phyloP scores from a whole-genome alignment of 2,329 filamentous ascomycete genomes.

The Trichoderma sp. region DNA sequence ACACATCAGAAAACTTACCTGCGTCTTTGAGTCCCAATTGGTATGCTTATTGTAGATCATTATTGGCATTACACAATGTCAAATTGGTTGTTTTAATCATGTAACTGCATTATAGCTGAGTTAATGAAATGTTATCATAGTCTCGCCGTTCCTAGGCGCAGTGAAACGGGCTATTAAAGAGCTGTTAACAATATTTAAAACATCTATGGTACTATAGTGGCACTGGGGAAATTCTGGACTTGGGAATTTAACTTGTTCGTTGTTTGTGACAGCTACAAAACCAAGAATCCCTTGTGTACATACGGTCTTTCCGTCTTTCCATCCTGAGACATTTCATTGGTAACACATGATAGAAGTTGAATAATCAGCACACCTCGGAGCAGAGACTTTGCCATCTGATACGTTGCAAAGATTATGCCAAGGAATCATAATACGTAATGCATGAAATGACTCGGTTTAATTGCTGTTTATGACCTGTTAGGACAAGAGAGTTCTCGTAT shows the following conservation, averaged over 20 bases:
- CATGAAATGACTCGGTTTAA: background rate
- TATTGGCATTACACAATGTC: background rate
- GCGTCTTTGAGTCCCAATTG: background rate
- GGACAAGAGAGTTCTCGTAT: background rate
- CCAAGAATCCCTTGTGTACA: background rate
- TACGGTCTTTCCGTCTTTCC: background rate
- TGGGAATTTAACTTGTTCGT: background rate
- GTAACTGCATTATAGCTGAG: background rate
- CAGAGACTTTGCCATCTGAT: background rate
- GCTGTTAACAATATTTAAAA: background rate
- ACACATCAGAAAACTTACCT: background rate
- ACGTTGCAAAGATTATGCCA: background rate
- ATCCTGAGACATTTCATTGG: background rate
- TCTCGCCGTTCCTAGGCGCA: background rate
- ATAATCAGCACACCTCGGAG: background rate
- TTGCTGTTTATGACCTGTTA: background rate
- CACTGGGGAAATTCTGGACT: fast-evolving
- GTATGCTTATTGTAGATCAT: background rate
- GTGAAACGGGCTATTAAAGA: background rate
- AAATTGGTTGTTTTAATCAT: background rate
- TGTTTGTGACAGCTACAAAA: background rate
- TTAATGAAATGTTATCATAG: background rate
- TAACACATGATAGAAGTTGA: background rate
- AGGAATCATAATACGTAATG: background rate
- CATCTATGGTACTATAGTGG: fast-evolving